These are phyloP conservation scores for Calonectria honghensis DNA, from an alignment of 2,329 filamentous ascomycete species.

Conservation along the genomic window DNA sequence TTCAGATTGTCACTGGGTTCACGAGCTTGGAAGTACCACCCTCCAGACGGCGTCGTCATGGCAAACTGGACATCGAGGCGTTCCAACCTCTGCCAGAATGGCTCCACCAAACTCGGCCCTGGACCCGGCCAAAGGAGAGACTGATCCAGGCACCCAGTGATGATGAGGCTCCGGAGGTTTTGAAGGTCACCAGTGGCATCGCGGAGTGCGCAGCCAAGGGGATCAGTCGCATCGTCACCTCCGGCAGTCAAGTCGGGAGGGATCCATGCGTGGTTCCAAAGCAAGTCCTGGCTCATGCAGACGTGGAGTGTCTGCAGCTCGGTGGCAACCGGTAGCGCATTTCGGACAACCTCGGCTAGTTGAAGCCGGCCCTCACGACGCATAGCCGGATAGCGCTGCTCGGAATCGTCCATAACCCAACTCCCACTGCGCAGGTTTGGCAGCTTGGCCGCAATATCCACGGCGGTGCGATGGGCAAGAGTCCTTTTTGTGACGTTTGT, in stretches of 20 bases:
- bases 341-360: slow-evolving; percentile 39
- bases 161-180: slow-evolving; percentile 38
- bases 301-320: slow-evolving; percentile 40
- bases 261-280: slow-evolving; percentile 47
- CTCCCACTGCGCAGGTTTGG: slow-evolving; percentile 41
- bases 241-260: slow-evolving; percentile 36
- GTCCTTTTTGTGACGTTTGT: slow-evolving; percentile 40
- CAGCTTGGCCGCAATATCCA: slow-evolving; percentile 43
- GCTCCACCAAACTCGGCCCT: slow-evolving; percentile 33
- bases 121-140: slow-evolving; percentile 43
- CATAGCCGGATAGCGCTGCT: slow-evolving; percentile 42
- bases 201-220: slow-evolving; percentile 39
- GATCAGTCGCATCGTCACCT: slow-evolving; percentile 34
- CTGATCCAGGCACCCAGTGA: slow-evolving; percentile 43
- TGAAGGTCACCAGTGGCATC: slow-evolving; percentile 36
- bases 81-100: slow-evolving; percentile 45
- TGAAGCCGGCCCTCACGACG: slow-evolving; percentile 39
- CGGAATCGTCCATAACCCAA: slow-evolving; percentile 42
- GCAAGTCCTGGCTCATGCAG: slow-evolving; percentile 43
- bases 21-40: slow-evolving; percentile 46
- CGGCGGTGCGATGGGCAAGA: slow-evolving; percentile 37
- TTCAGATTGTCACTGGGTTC: slow-evolving; percentile 38
- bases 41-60: slow-evolving; percentile 45
- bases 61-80: slow-evolving; percentile 43
- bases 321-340: slow-evolving; percentile 35